phyloP scores from a whole-genome alignment of 768 basidiomycete species.

The Termitomyces sp. region DNA sequence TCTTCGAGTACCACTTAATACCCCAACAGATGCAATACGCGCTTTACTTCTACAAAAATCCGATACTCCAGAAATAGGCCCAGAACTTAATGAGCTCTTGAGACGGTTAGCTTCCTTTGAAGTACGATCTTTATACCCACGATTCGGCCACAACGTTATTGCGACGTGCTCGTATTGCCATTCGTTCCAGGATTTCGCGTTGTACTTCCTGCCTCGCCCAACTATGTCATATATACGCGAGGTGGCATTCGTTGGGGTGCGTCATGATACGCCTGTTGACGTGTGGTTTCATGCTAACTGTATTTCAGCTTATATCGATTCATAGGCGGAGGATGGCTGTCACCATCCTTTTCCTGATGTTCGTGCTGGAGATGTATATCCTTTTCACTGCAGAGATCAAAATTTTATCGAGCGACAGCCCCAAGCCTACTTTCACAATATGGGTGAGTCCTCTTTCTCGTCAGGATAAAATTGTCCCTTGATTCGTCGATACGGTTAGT shows the following conservation, averaged over 20 bases:
- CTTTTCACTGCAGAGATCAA: constrained; percentile 43
- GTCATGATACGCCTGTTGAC: constrained; percentile 9
- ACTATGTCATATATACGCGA: constrained; percentile 59
- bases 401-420: constrained; percentile 31
- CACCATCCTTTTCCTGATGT: constrained; percentile 43
- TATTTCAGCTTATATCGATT: constrained; percentile 22
- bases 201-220: constrained; percentile 52
- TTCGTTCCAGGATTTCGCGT: constrained; percentile 53
- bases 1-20: constrained; percentile 52
- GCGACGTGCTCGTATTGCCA: constrained; percentile 65
- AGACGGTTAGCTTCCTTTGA: constrained; percentile 55
- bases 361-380: constrained; percentile 52
- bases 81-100: constrained; percentile 48
- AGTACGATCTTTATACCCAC: constrained; percentile 51
- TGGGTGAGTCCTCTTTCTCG: constrained; percentile 25
- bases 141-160: constrained; percentile 67
- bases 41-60: constrained; percentile 37
- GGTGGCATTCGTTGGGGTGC: constrained; percentile 47
- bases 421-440: constrained; percentile 19
- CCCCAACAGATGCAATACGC: constrained; percentile 49
- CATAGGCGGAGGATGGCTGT: constrained; percentile 39
- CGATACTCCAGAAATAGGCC: constrained; percentile 38
- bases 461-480: background rate
- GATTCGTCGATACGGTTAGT: constrained; percentile 32
- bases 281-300: constrained; percentile 1